Evolutionary conservation across 192 early-diverging fungal species (phyloP).

Genomic region (Mortierella alpina): DNA sequence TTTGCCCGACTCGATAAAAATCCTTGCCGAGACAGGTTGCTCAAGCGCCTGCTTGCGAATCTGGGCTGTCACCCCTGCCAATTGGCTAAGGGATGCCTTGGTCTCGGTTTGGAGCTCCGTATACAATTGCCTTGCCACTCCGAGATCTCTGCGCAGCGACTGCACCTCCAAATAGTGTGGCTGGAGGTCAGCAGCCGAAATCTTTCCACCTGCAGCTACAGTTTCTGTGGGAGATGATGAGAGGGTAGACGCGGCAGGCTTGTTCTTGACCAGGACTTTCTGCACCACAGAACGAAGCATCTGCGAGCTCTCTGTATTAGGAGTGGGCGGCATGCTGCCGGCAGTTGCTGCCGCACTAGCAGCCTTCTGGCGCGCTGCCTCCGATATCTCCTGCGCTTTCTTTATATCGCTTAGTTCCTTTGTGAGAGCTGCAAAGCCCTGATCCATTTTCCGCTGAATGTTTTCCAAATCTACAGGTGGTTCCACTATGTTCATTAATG

Average conservation of each 20-base stretch:
- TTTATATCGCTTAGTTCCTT: conserved; percentile 57
- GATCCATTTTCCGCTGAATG: conserved; percentile 58
- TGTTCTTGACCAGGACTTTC: conserved; percentile 45
- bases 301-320: not conserved
- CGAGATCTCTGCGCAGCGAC: conserved; percentile 59
- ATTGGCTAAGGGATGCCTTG: conserved; percentile 48
- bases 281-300: conserved; percentile 35
- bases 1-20: conserved; percentile 72
- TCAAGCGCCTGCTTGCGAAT: conserved; percentile 51
- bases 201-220: not conserved
- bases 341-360: conserved; percentile 10
- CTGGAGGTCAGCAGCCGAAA: conserved; percentile 45
- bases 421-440: conserved; percentile 44
- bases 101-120: conserved; percentile 61
- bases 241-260: not conserved
- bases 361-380: conserved; percentile 35
- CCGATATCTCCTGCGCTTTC: conserved; percentile 40
- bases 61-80: conserved; percentile 50
- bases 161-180: conserved; percentile 58
- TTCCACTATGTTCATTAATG: not conserved
- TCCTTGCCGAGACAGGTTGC: conserved; percentile 42
- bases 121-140: conserved; percentile 63
- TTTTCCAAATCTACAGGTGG: conserved; percentile 43
- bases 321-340: no score
- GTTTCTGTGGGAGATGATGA: not conserved